Evolutionary conservation across 148 eudicot genomes (phyloP), one percentile per base, ranked within the genome.

Genomic region (Arctostaphylos glauca): DNA sequence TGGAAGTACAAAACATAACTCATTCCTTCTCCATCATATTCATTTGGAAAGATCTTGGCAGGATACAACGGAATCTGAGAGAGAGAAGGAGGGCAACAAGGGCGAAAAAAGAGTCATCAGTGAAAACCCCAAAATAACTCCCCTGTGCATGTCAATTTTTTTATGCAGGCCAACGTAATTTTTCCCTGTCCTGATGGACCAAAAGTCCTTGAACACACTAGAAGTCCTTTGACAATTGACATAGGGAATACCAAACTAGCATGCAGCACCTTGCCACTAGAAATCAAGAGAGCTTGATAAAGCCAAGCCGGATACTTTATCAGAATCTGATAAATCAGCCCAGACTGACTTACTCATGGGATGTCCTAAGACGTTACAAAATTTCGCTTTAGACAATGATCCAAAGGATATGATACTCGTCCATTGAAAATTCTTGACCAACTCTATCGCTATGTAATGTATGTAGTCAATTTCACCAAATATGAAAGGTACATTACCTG

Each of bases 21-120:
- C 79, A 94, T 90, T 80, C 99, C 99, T 87, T 97, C 98, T 8
- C 99, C 99, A 79, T 97, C 99, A 81, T 84, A 86, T 87, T 97
- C 99, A 80, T 87, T 87, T 71, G 92, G 97, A 85, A 97, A 97
- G 19, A 97, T 67, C 19, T 97, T 70, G 6, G 96, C 86, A 55
- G 97, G 96, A 86, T 97, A 97, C 83, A 93, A 81, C 7, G 99
- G 99, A 73, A 94, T 84, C 99, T 97, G 94, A 76, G 74, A 71
- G 67, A 76, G 77, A 23, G 3, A 64, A 9, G 9, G 38, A 70
- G 60, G 19, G 60, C 19, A 16, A 14, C 5, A 56, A 15, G n/a
- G 60, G 19, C 5, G n/a, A 0, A 18, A 56, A 56, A 5, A 0
- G 10, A 5, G 21, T 70, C 48, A 70, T 70, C 10, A 70, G 74